Evolutionary conservation across 805 yeast genomes (phyloP), one percentile per base, ranked within the genome.

Genomic region (Scheffersomyces stipitis): DNA sequence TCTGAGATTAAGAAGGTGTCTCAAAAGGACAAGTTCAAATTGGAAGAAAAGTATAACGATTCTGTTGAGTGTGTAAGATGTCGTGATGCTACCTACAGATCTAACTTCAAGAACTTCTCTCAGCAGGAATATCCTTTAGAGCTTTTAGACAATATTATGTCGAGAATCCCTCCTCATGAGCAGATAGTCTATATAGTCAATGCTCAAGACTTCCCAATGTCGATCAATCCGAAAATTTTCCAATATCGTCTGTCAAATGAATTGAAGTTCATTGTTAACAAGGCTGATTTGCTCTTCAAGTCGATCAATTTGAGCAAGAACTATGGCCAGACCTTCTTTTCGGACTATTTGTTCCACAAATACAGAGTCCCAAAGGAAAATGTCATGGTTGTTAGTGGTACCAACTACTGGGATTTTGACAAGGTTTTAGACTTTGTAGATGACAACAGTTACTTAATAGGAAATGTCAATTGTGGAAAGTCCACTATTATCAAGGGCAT

Each of bases 201-300:
- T 24, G 79, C 84, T 1, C 56, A 73, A 10, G 95, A 86, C 46
- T 86, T 86, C 52, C 96, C 96, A 1, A 61, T 83, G 28, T 71
- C 81, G 5, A 49, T 81, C 3, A 62, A 72, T 39, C 48, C 52
- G 5, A 45, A 51, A 3, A 58, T 76, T 6, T 49, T 66, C 17
- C 49, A 64, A 26, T 56, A 54, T 30, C 48, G 71, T 20, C 46
- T 62, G 3, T 60, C 70, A 0, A 37, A 47, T n/a, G 58, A 64
- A 4, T 47, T 75, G 16, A 60, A 60, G 31, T 71, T 69, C 34
- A 56, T 73, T 3, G 51, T 71, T 42, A 68, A 63, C 34, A 64
- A 73, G 35, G 42, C 63, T 4, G 83, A 79, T 46, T 51, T 75
- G 33, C 38, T 77, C 2, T 70, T 69, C 37, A 50, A 58, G 29